Evolutionary conservation across 768 basidiomycete species (phyloP).

Genomic region (Amanita inopinata): DNA sequence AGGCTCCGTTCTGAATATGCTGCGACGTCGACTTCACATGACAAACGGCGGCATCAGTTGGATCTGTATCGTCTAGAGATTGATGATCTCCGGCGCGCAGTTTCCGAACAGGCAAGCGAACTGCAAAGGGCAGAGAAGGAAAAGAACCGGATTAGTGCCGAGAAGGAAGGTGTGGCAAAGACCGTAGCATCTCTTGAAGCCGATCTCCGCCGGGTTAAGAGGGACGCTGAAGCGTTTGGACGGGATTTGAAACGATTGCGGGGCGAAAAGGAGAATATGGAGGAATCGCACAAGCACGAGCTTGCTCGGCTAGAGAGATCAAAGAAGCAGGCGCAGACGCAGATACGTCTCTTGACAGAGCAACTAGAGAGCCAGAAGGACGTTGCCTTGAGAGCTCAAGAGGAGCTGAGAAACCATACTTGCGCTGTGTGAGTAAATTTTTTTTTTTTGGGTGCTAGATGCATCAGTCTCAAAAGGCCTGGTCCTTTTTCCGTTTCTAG

Average conservation of each 20-base stretch:
- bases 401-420: slow-evolving; percentile 44
- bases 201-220: slow-evolving; percentile 66
- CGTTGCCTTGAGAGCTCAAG: slow-evolving; percentile 35
- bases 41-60: slow-evolving; percentile 63
- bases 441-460: neutral
- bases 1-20: slow-evolving; percentile 53
- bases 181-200: slow-evolving; percentile 62
- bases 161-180: slow-evolving; percentile 55
- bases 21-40: slow-evolving; percentile 55
- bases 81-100: slow-evolving; percentile 61
- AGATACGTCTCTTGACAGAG: slow-evolving; percentile 57
- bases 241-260: slow-evolving; percentile 63
- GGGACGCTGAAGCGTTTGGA: slow-evolving; percentile 71
- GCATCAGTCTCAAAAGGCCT: slow-evolving; percentile 4
- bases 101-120: slow-evolving; percentile 50
- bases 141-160: slow-evolving; percentile 48
- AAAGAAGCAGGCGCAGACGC: slow-evolving; percentile 57
- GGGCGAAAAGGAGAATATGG: slow-evolving; percentile 55
- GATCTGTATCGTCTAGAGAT: slow-evolving; percentile 66
- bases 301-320: slow-evolving; percentile 44
- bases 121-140: slow-evolving; percentile 58
- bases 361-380: slow-evolving; percentile 49
- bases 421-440: slow-evolving; percentile 43
- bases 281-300: slow-evolving; percentile 47
- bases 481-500: slow-evolving; percentile 20